These are phyloP conservation scores for Taphrina populina DNA, from an alignment of 1,139 yeast genomes.

Conservation along the genomic window DNA sequence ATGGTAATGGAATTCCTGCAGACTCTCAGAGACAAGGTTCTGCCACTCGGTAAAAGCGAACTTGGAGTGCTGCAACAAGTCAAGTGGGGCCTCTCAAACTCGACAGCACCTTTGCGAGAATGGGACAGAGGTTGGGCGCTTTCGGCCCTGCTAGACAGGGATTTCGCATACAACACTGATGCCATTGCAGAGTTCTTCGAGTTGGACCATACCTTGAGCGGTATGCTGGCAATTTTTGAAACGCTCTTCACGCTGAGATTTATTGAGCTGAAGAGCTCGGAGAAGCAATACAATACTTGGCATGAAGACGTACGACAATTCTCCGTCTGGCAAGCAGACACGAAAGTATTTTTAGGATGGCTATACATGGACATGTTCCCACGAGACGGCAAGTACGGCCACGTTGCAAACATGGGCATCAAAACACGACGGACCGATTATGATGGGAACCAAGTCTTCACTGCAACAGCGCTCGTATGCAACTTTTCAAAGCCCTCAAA, in stretches of 20 bases:
- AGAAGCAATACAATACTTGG: conserved; percentile 52
- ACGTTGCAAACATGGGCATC: conserved; percentile 78
- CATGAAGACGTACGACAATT: conserved; percentile 74
- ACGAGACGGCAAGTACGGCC: conserved; percentile 80
- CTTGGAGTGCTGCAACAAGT: conserved; percentile 52
- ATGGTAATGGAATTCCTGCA: conserved; percentile 60
- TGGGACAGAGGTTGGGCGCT: conserved; percentile 76
- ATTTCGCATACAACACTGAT: conserved; percentile 69
- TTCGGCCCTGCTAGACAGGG: conserved; percentile 61
- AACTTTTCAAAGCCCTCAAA: conserved; percentile 76
- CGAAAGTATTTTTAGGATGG: conserved; percentile 73
- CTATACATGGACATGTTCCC: conserved; percentile 80
- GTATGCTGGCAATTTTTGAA: conserved; percentile 71
- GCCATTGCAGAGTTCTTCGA: conserved; percentile 79
- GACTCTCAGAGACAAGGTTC: conserved; percentile 60
- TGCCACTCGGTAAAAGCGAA: conserved; percentile 61
- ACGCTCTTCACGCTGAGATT: conserved; percentile 66
- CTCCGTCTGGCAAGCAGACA: conserved; percentile 67
- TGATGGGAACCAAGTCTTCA: conserved; percentile 56
- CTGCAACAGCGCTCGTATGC: conserved; percentile 77
- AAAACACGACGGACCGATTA: conserved; percentile 58
- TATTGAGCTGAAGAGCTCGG: conserved; percentile 50
- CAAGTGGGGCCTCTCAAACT: conserved; percentile 55
- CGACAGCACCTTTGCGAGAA: conserved; percentile 53
- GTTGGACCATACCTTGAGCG: conserved; percentile 60